Percentiles rank a stretch among this genome's conserved stretches.
Evolutionary conservation across 139 green algal species (phyloP).

Genomic region (Desmodesmus armatus): DNA sequence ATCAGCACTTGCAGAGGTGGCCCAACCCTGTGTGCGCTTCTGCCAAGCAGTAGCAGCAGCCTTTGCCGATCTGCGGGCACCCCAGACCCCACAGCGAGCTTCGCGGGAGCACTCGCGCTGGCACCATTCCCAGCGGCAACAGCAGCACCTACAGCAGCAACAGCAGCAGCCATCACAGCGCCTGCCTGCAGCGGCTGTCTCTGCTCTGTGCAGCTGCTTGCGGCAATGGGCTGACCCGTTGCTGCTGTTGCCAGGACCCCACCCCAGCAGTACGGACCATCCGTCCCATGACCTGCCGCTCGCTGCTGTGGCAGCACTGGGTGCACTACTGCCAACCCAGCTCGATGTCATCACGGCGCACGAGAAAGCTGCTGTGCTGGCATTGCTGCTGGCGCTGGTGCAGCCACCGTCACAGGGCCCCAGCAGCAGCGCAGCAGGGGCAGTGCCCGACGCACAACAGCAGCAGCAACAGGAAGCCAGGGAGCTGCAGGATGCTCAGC

Average conservation of each 20-base stretch:
- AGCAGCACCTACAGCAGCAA: background rate
- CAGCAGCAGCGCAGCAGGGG: background rate
- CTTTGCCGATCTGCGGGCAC: background rate
- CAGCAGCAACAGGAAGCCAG: background rate
- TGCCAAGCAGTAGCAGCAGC: background rate
- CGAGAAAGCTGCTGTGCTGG: slow-evolving; percentile 32
- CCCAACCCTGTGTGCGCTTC: too few species aligned
- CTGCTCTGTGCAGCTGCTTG: background rate
- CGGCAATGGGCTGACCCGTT: background rate
- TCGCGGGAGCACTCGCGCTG: background rate
- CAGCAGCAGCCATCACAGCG: background rate
- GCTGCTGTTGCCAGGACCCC: background rate
- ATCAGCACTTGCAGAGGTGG: background rate
- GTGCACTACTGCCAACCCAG: slow-evolving; percentile 12
- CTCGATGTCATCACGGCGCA: background rate
- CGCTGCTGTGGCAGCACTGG: background rate
- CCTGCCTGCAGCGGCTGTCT: background rate
- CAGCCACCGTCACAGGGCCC: background rate
- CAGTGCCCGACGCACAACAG: background rate
- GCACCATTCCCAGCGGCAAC: background rate
- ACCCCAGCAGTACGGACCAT: background rate
- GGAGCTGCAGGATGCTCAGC: too few species aligned
- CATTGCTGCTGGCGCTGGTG: slow-evolving; percentile 39
- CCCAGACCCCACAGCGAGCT: background rate
- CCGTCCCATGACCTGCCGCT: background rate